These are phyloP conservation scores for Metschnikowia amazonensis DNA, from an alignment of 805 yeast genomes.

Conservation along the genomic window DNA sequence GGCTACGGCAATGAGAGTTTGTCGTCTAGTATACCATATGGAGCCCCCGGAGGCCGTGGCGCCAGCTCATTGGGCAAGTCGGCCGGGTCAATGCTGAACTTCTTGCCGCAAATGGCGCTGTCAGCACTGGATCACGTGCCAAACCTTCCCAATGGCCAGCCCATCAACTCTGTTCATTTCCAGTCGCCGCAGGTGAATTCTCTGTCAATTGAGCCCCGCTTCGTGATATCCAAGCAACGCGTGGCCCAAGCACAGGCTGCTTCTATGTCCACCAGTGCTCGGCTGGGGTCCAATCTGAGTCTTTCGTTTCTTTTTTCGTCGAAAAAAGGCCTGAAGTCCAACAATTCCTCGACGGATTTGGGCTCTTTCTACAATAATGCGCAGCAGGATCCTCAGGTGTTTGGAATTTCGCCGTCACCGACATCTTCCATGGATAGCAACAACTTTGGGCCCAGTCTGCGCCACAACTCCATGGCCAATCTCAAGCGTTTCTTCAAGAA, in stretches of 20 bases:
- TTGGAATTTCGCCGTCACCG: constrained; percentile 31
- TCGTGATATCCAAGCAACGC: constrained; percentile 76
- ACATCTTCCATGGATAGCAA: constrained; percentile 37
- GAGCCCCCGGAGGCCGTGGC: constrained; percentile 61
- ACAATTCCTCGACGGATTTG: constrained; percentile 36
- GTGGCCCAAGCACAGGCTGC: constrained; percentile 48
- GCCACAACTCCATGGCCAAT: constrained; percentile 79
- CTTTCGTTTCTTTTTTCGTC: constrained; percentile 47
- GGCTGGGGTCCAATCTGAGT: constrained; percentile 44
- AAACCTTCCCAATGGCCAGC: constrained; percentile 52
- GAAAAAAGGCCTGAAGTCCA: constrained; percentile 34
- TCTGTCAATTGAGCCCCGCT: constrained; percentile 75
- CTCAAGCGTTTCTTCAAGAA: constrained; percentile 68
- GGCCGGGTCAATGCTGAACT: constrained; percentile 7
- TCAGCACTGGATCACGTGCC: constrained; percentile 38
- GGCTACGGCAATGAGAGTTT: constrained; percentile 41
- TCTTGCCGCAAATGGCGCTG: constrained; percentile 10
- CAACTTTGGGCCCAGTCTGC: constrained; percentile 25
- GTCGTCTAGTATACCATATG: constrained; percentile 62
- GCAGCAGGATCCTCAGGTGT: constrained; percentile 12
- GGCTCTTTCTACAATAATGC: constrained; percentile 39
- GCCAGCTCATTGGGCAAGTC: constrained; percentile 11
- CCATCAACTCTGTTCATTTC: constrained; percentile 59
- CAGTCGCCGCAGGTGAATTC: constrained; percentile 63
- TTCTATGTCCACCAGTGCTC: constrained; percentile 28